Conservation (phyloP, 495 filamentous ascomycete genomes). For the Trichoderma virens region DNA sequence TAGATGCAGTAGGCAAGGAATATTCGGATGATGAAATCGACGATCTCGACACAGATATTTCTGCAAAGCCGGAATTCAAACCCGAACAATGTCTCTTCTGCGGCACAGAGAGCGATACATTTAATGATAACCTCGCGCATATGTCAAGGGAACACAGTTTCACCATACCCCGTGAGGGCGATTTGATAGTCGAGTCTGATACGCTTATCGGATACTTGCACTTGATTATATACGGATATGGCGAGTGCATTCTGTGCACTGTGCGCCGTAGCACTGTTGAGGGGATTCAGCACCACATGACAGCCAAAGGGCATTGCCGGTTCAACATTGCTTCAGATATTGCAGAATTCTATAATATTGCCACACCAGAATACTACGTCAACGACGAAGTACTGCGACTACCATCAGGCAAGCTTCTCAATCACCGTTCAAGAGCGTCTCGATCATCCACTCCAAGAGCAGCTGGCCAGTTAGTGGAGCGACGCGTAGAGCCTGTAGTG, state of each 20-base stretch:
- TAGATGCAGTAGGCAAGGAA: background rate
- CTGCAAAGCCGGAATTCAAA: conserved; percentile 8
- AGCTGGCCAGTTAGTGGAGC: background rate
- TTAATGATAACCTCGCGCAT: conserved; percentile 23
- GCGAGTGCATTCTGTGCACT: conserved; percentile 29
- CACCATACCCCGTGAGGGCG: conserved; percentile 20
- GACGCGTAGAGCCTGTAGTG: background rate
- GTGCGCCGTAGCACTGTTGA: conserved; percentile 12
- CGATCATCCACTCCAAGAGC: background rate
- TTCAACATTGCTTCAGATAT: conserved; percentile 20
- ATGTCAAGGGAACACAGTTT: conserved; percentile 27
- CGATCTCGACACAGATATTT: background rate
- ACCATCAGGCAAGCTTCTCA: conserved; percentile 26
- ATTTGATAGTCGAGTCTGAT: conserved; percentile 22
- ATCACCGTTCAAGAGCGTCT: conserved; percentile 13
- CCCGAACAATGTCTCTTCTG: conserved; percentile 23
- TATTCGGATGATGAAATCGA: background rate
- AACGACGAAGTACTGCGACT: conserved; percentile 14
- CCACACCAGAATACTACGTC: background rate
- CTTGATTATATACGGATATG: conserved; percentile 22
- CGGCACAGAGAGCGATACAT: conserved; percentile 15
- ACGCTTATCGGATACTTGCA: conserved; percentile 25
- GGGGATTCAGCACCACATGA: conserved; percentile 23
- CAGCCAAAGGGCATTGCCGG: conserved; percentile 23
- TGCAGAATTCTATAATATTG: conserved; percentile 20